Base-by-base conservation (phyloP, 1,284 basidiomycete species). In the Apiotrichum brassicae region DNA sequence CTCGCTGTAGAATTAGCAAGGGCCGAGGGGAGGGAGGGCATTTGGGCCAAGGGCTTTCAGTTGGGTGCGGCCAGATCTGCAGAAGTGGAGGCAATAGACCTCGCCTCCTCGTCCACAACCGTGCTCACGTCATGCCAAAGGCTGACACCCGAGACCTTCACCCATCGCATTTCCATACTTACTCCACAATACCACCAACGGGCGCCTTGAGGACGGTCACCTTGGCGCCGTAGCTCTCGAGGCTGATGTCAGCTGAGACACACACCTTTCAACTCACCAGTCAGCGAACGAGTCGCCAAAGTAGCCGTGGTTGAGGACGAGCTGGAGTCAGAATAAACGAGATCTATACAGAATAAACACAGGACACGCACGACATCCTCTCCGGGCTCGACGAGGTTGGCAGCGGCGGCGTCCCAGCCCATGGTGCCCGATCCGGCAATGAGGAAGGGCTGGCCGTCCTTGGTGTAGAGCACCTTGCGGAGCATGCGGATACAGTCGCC, bases 381-480 rank as follows among this genome's bases (percentile, higher is more conserved):
- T 43, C 84, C 86, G 2, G 81, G 78, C 72, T 81, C 78, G 22
- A 94, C 76, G 39, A 95, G 78, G 72, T 97, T 95, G 24, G 86
- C 80, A 0, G 84, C 82, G 34, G 87, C 84, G 16, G 66, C 66
- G 51, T 76, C 77, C 91, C 93, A 95, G 28, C 93, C 93, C 33
- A 97, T 77, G 3, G 93, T 97, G n/a, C 93, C 93, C 43, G 85
- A 87, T 2, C 94, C 94, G 25, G 91, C 83, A 48, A 95, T 85
- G 61, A 97, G 76, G 76, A 97, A 87, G 1, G 89, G 86, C 68
- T 97, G 93, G 1, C 79, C 58, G 37, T 62, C 53, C 30, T 77
- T 76, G 34, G 91, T 83, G 72, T 83, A 82, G 38, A 95, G 74
- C 4, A 94, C 82, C 48, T 87, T 77, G 56, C 87, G 79, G 20